Base-by-base conservation (phyloP, 306 rosid genomes). In the Carpinus fangiana region DNA sequence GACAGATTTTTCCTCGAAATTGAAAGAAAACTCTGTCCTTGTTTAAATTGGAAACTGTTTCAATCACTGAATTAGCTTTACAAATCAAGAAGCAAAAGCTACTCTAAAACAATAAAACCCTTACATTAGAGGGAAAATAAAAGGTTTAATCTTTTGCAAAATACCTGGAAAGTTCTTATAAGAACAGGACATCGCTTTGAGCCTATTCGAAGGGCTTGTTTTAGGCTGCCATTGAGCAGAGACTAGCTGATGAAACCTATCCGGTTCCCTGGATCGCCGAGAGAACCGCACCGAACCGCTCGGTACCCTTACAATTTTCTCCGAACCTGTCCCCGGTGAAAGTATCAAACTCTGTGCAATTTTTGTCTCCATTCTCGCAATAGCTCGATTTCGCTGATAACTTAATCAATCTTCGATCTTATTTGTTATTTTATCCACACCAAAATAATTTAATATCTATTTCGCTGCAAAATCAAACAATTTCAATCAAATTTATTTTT, bases 141-240 rank as follows among this genome's bases (percentile, higher is more conserved):
- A 72, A 28, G 70, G 7, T 51, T n/a, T 18, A 0, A 51, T 14
- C 36, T 0, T 20, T 45, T 7, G 21, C 16, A 17, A 81, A 36
- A 48, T 76, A 95, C 98, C 98, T 91, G 97, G 84, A 82, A 81
- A 62, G 9, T 87, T 82, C 52, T 88, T 80, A 65, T 84, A 89
- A 12, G 93, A 91, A 81, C 86, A 89, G 23, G 82, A 74, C 21
- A 78, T 70, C 53, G 51, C 73, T 67, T 82, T 81, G 78, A 75
- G 80, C 16, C 87, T 83, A 77, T 65, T 86, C 0, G 91, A 79
- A 46, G 59, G 21, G 59, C 67, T 76, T 59, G 45, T 41, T 41
- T 67, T 67, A 52, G 71, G 72, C 11, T 68, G 89, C 45, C 71
- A 77, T 50, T 80, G 85, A 73, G 82, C 80, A 4, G 90, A 85